These are phyloP conservation scores for Solanum virginianum DNA, from an alignment of 257 asterid species.

Conservation along the genomic window DNA sequence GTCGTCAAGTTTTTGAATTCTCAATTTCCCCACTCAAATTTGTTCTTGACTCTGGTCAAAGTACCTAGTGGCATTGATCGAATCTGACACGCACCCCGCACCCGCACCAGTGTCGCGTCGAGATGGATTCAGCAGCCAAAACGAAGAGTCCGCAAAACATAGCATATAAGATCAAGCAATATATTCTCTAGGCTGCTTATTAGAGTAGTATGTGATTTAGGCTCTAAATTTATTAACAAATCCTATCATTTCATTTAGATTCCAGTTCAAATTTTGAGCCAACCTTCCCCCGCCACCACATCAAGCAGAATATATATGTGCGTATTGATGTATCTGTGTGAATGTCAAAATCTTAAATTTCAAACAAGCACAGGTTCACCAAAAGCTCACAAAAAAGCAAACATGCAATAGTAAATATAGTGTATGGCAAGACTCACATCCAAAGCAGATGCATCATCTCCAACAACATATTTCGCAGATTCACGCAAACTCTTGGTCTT, in stretches of 20 bases:
- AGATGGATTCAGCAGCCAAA: too few relatives aligned
- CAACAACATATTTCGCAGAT: constrained; percentile 26
- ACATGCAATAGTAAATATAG: background rate
- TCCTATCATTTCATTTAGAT: background rate
- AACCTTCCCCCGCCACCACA: background rate
- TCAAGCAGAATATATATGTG: background rate
- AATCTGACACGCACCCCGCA: too few relatives aligned
- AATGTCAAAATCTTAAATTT: background rate
- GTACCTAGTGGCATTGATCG: too few relatives aligned
- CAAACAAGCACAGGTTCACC: background rate
- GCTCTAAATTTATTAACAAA: background rate
- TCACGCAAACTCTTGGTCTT: constrained; percentile 49
- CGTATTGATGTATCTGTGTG: background rate
- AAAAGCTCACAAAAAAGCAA: background rate
- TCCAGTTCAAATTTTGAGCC: background rate
- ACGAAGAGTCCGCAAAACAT: too few relatives aligned
- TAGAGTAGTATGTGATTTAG: background rate
- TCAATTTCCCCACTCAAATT: too few relatives aligned
- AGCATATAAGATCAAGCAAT: background rate
- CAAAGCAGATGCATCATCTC: constrained; percentile 44
- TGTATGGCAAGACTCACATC: constrained; percentile 38
- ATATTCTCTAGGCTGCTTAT: background rate
- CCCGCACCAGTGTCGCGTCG: too few relatives aligned
- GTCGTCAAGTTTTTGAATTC: too few relatives aligned
- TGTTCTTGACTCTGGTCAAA: too few relatives aligned